phyloP scores from a whole-genome alignment of 2,329 filamentous ascomycete genomes.

The Blastomyces silverae region DNA sequence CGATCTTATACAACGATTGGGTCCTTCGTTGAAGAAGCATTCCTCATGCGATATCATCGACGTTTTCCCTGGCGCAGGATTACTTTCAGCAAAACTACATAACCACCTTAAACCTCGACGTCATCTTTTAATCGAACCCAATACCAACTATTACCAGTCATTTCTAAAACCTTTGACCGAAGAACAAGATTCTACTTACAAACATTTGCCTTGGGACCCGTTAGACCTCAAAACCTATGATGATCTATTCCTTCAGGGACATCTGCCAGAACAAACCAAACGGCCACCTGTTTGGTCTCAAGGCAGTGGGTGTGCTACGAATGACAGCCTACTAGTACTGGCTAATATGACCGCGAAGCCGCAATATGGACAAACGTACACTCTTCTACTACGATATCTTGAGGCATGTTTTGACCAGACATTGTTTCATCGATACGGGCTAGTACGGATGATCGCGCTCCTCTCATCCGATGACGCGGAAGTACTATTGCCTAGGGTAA shows the following conservation, averaged over 20 bases:
- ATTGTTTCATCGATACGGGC: conserved; percentile 67
- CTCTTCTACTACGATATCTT: conserved; percentile 56
- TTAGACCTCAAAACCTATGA: conserved; percentile 54
- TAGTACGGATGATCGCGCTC: conserved; percentile 74
- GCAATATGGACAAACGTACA: conserved; percentile 51
- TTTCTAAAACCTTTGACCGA: conserved; percentile 56
- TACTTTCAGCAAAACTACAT: conserved; percentile 74
- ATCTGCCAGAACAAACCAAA: conserved; percentile 51
- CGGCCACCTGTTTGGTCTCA: conserved; percentile 31
- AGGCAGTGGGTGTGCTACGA: conserved; percentile 47
- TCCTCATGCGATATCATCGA: conserved; percentile 79
- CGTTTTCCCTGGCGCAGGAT: conserved; percentile 69
- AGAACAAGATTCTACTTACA: conserved; percentile 42
- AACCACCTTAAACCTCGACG: conserved; percentile 66
- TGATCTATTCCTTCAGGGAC: conserved; percentile 26
- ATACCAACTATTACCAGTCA: conserved; percentile 51
- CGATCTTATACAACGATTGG: conserved; percentile 64
- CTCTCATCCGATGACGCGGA: conserved; percentile 54
- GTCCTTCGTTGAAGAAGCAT: conserved; percentile 60
- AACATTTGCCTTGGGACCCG: conserved; percentile 49
- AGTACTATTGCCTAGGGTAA: conserved; percentile 53
- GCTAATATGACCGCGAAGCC: conserved; percentile 58
- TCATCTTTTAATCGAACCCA: conserved; percentile 76
- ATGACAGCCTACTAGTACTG: conserved; percentile 67
- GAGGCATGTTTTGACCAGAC: conserved; percentile 50